Conservation (phyloP, 179 eudicot genomes). For the Silene vulgaris region DNA sequence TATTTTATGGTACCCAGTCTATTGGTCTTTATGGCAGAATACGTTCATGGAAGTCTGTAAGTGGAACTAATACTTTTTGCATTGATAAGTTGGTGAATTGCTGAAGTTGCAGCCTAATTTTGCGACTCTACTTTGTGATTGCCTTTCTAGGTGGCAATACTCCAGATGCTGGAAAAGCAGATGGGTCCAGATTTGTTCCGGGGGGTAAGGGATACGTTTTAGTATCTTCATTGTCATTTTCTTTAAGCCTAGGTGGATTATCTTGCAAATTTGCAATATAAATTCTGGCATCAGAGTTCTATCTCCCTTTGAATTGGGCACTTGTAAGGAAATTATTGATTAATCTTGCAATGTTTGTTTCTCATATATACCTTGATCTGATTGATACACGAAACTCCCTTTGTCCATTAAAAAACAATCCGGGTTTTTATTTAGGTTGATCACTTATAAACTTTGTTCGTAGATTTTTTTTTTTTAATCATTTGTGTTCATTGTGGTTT, state of each 20-base stretch:
- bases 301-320: background rate
- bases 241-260: constrained; percentile 4
- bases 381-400: background rate
- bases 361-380: background rate
- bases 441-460: background rate
- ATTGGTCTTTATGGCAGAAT: constrained; percentile 90
- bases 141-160: constrained; percentile 72
- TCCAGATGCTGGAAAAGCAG: constrained; percentile 97
- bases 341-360: background rate
- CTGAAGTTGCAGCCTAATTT: constrained; percentile 1
- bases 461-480: background rate
- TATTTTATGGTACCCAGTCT: constrained; percentile 83
- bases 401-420: background rate
- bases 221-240: background rate
- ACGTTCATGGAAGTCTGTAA: constrained; percentile 95
- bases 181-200: constrained; percentile 98
- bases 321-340: constrained; percentile 4
- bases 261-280: background rate
- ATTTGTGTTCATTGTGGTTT: background rate
- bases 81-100: constrained; percentile 14
- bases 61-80: constrained; percentile 27
- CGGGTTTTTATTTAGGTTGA: background rate
- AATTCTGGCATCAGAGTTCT: background rate
- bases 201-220: constrained; percentile 49
- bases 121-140: constrained; percentile 7